Evolutionary conservation across 805 yeast genomes (phyloP).

Genomic region (Barnettozyma siamensis): DNA sequence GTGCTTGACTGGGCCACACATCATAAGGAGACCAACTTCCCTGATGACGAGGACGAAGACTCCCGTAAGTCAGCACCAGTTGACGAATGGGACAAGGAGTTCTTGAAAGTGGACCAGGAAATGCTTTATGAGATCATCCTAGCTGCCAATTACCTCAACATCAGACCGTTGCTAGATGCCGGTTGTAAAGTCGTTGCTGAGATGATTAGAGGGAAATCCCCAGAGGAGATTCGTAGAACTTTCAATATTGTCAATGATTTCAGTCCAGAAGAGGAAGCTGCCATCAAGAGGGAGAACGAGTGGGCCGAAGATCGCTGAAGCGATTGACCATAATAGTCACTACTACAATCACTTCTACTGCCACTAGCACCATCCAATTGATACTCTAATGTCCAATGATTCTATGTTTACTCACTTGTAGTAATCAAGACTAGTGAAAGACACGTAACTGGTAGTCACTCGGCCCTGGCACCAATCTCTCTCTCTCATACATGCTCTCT

Average conservation of each 20-base stretch:
- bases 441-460: too few species aligned
- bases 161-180: slow-evolving; percentile 67
- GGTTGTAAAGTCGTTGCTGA: slow-evolving; percentile 82
- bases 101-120: slow-evolving; percentile 88
- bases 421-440: too few species aligned
- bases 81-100: slow-evolving; percentile 93
- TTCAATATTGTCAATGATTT: slow-evolving; percentile 79
- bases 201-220: slow-evolving; percentile 75
- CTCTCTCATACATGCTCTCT: too few species aligned
- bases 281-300: slow-evolving; percentile 80
- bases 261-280: slow-evolving; percentile 84
- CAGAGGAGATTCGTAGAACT: slow-evolving; percentile 74
- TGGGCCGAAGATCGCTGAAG: slow-evolving; percentile 81
- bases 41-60: slow-evolving; percentile 80
- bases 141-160: slow-evolving; percentile 77
- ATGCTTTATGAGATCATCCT: slow-evolving; percentile 76
- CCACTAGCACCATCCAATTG: too few species aligned
- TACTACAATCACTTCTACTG: too few species aligned
- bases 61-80: slow-evolving; percentile 86
- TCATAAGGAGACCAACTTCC: slow-evolving; percentile 74
- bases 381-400: too few species aligned
- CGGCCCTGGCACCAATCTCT: too few species aligned
- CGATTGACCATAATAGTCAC: too few species aligned
- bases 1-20: slow-evolving; percentile 97
- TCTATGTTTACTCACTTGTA: too few species aligned